These are phyloP conservation scores for Aspergillus bertholletiae DNA, from an alignment of 495 filamentous ascomycete genomes.

Conservation along the genomic window DNA sequence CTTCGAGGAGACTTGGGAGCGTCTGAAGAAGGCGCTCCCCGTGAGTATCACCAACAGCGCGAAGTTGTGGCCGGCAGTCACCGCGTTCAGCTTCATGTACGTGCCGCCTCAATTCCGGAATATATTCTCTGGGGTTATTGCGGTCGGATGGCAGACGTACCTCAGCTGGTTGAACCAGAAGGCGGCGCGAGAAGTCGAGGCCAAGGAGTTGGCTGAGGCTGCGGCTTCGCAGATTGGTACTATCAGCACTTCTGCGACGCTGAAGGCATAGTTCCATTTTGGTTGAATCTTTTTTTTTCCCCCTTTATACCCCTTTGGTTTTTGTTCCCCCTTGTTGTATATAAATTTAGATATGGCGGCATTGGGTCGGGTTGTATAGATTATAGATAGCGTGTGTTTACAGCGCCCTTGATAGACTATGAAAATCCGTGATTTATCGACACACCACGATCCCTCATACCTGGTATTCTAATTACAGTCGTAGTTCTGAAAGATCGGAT, in stretches of 20 bases:
- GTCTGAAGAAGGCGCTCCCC: constrained; percentile 73
- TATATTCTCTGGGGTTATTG: constrained; percentile 72
- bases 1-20: constrained; percentile 59
- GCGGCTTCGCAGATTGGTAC: constrained; percentile 7
- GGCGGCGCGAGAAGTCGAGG: constrained; percentile 56
- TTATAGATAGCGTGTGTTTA: constrained; percentile 12
- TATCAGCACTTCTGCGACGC: constrained; percentile 16
- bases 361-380: constrained; percentile 5
- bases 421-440: neutral
- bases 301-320: neutral
- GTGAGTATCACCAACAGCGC: constrained; percentile 71
- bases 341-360: constrained; percentile 6
- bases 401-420: neutral
- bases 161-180: constrained; percentile 74
- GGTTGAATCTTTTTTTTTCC: neutral
- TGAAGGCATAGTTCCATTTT: constrained; percentile 19
- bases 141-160: constrained; percentile 91
- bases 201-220: constrained; percentile 25
- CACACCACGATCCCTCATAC: no score
- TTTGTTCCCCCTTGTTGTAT: constrained; percentile 3
- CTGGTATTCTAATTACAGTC: no score
- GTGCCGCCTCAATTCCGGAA: constrained; percentile 73
- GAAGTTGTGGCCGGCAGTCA: constrained; percentile 90
- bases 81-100: constrained; percentile 82
- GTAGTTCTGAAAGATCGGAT: no score